Percentiles rank a stretch among this genome's conserved stretches.
These are phyloP conservation scores for Herpetomonas tarakana DNA, from an alignment of 208 protist genomes.

Conservation along the genomic window DNA sequence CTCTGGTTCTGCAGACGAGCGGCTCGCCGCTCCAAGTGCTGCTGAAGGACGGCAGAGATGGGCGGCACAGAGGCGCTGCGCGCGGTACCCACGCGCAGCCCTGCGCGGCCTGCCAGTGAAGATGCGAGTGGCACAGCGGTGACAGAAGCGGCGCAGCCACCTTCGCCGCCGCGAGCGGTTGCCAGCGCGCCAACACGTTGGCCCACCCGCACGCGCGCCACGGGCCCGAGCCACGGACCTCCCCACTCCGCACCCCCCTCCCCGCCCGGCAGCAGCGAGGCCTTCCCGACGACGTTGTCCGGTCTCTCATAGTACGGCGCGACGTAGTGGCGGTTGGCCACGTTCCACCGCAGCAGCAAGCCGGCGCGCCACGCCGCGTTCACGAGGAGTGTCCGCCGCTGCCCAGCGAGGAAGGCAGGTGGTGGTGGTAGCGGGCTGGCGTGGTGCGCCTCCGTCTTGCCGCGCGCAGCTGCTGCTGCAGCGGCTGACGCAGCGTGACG, in stretches of 20 bases:
- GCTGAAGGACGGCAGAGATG: not conserved
- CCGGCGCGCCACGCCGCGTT: constrained; percentile 25
- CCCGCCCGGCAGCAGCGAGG: not conserved
- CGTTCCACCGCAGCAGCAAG: constrained; percentile 11
- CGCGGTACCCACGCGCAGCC: not conserved
- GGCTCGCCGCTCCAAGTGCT: not conserved
- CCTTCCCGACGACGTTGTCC: not conserved
- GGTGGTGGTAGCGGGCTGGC: constrained; percentile 11
- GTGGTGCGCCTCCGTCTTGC: not conserved
- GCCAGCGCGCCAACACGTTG: not conserved
- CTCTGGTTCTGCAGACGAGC: not conserved
- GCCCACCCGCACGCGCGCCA: not conserved
- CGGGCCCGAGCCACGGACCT: not conserved
- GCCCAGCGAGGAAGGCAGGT: constrained; percentile 17
- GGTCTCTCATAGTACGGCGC: constrained; percentile 3
- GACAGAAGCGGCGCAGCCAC: no score
- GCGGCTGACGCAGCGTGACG: not conserved
- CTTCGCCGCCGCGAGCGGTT: no score
- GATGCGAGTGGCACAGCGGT: no score
- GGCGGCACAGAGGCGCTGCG: not conserved
- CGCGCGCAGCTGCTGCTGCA: constrained; percentile 1
- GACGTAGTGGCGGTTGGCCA: constrained; percentile 7
- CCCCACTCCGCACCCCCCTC: not conserved
- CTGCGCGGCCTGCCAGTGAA: no score
- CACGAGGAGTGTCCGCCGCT: constrained; percentile 36